Conservation (phyloP, 345 rosid species). For the Viola odorata region DNA sequence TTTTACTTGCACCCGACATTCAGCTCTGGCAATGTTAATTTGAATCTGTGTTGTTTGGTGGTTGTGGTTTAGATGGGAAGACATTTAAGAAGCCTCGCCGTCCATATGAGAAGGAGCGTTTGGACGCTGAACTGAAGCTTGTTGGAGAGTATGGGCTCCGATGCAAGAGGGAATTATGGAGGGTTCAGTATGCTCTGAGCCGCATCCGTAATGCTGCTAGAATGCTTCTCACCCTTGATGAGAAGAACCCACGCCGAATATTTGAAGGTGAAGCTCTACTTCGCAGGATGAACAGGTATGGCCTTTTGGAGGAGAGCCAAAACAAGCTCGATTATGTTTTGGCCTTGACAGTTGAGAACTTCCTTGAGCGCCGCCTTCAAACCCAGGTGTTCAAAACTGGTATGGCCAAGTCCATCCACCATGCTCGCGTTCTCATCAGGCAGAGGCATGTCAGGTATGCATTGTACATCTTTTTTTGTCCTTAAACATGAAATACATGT, state of each 20-base stretch:
- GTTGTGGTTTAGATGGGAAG: slow-evolving; percentile 13
- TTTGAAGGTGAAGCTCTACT: slow-evolving; percentile 26
- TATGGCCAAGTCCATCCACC: slow-evolving; percentile 22
- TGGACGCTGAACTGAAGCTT: slow-evolving; percentile 16
- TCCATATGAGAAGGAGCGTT: slow-evolving; percentile 15
- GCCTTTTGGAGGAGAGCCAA: slow-evolving; percentile 22
- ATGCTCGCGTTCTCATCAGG: slow-evolving; percentile 22
- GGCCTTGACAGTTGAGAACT: slow-evolving; percentile 24
- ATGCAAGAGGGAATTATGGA: slow-evolving; percentile 22
- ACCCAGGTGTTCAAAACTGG: slow-evolving; percentile 22
- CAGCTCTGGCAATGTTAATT: not conserved
- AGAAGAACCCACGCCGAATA: slow-evolving; percentile 21
- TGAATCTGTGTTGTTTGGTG: not conserved
- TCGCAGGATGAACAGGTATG: slow-evolving; percentile 21
- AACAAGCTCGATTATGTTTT: slow-evolving; percentile 24
- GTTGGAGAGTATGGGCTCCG: slow-evolving; percentile 24
- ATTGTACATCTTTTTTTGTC: not conserved
- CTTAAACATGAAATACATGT: not conserved
- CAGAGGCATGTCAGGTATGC: slow-evolving; percentile 23
- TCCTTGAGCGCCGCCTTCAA: slow-evolving; percentile 24
- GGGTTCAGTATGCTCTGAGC: slow-evolving; percentile 24
- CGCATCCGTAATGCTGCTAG: slow-evolving; percentile 22
- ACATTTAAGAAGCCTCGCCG: slow-evolving; percentile 20
- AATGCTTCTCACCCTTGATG: slow-evolving; percentile 21
- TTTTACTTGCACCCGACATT: not conserved